Evolutionary conservation across 441 rosid species (phyloP).

Genomic region (Bocquillonia castaneifolia): DNA sequence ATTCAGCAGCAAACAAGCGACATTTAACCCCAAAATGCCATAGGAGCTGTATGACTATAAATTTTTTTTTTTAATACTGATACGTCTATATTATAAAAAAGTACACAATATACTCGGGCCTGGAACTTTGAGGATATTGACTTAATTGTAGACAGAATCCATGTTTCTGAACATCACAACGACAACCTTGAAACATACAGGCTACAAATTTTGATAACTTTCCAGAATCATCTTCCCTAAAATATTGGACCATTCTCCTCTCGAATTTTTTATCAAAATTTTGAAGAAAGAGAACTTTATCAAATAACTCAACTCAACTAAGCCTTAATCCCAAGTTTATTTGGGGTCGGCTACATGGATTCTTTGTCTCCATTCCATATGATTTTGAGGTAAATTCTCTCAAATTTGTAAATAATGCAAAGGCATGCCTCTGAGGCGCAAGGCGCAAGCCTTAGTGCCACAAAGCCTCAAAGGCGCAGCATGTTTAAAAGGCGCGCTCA

Average conservation of each 20-base stretch:
- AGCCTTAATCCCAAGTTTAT: too few species aligned
- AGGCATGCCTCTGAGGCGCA: too few species aligned
- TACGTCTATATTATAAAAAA: background rate
- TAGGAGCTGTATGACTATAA: background rate
- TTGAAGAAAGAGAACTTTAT: background rate
- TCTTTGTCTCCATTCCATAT: too few species aligned
- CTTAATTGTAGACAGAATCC: background rate
- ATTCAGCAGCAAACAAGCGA: background rate
- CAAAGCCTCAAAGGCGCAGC: too few species aligned
- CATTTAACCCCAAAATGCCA: background rate
- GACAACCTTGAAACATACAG: background rate
- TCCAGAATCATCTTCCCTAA: background rate
- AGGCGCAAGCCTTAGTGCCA: too few species aligned
- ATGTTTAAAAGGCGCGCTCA: too few species aligned
- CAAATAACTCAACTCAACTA: too few species aligned
- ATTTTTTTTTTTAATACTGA: background rate
- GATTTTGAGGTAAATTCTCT: too few species aligned
- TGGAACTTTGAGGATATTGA: background rate
- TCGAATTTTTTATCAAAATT: too few species aligned
- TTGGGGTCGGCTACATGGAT: too few species aligned
- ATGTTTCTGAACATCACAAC: background rate
- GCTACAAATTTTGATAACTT: background rate
- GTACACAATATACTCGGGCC: background rate
- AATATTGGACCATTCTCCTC: background rate
- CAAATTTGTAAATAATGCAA: too few species aligned